Base-by-base conservation (phyloP, 306 rosid species). In the Coriaria nepalensis region DNA sequence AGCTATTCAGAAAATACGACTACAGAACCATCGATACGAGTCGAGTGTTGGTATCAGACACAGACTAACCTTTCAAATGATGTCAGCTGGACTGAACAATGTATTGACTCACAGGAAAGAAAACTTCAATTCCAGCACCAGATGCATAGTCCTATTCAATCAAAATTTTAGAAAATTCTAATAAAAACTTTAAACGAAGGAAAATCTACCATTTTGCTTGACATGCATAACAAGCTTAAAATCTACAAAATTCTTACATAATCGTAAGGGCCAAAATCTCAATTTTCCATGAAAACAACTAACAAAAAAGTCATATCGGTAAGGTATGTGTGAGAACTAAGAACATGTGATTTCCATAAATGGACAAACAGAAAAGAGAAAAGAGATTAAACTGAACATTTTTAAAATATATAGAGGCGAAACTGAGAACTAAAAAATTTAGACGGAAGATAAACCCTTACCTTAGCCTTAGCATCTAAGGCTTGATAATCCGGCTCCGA, bases 51-150 rank as follows among this genome's bases (percentile, higher is more conserved):
- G 29, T 20, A 20, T 20, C 29, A 20, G 29, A 20, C 3, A 3
- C 14, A 59, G 57, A 42, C 60, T 67, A 13, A 78, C 97, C 90
- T 77, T 84, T 32, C 71, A 53, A 46, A 90, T 78, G 65, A 90
- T 75, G 53, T 81, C 93, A 0, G 60, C 65, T 2, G 97, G 93
- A 61, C 74, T 73, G 63, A 90, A 90, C 20, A 90, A 86, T 6
- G 93, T 88, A 59, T 88, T 88, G 93, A 66, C 95, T 84, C 46
- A 81, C 84, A 44, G 97, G 95, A 68, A 84, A 76, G 68, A 59
- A 81, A 46, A 84, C 68, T 79, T 88, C 93, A 68, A 84, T 68
- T 35, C 95, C 97, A 50, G 78, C 60, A 5, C 37, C 34, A 47
- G 68, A 55, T 8, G 97, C 90, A 68, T 54, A 75, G 51, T 60